Percentiles rank a stretch among this genome's conserved stretches.
These are phyloP conservation scores for Pichia sp. DNA, from an alignment of 1,139 yeast genomes.

Conservation along the genomic window DNA sequence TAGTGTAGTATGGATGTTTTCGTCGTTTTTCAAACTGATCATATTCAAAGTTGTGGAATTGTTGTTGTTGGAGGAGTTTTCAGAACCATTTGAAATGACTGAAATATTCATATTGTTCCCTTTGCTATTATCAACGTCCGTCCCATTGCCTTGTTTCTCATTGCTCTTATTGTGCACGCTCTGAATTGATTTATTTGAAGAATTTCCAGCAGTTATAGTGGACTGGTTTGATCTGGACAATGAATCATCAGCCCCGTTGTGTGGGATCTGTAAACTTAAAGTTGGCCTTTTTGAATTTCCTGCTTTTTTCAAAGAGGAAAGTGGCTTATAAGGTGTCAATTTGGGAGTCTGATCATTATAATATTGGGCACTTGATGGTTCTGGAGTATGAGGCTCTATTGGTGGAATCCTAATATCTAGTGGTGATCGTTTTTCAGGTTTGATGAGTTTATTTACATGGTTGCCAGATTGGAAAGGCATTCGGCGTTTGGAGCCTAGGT, in stretches of 20 bases:
- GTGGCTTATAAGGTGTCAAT: slow-evolving; percentile 9
- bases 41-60: background rate
- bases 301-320: slow-evolving; percentile 2
- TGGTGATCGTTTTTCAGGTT: background rate
- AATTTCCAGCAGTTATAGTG: slow-evolving; percentile 10
- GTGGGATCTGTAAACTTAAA: slow-evolving; percentile 23
- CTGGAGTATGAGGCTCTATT: slow-evolving; percentile 7
- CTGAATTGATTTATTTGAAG: slow-evolving; percentile 6
- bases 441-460: no score
- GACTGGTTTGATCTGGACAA: slow-evolving; percentile 1
- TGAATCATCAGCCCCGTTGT: slow-evolving; percentile 11
- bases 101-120: no score
- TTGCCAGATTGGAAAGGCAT: no score
- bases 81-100: background rate
- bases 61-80: background rate
- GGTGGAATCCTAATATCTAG: slow-evolving; percentile 1
- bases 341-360: background rate
- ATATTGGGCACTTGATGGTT: background rate
- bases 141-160: background rate
- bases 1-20: background rate
- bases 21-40: background rate
- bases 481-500: background rate
- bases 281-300: slow-evolving; percentile 20
- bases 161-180: background rate
- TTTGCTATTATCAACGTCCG: background rate